Conservation (phyloP, 495 filamentous ascomycete genomes). For the Podospora sp. region DNA sequence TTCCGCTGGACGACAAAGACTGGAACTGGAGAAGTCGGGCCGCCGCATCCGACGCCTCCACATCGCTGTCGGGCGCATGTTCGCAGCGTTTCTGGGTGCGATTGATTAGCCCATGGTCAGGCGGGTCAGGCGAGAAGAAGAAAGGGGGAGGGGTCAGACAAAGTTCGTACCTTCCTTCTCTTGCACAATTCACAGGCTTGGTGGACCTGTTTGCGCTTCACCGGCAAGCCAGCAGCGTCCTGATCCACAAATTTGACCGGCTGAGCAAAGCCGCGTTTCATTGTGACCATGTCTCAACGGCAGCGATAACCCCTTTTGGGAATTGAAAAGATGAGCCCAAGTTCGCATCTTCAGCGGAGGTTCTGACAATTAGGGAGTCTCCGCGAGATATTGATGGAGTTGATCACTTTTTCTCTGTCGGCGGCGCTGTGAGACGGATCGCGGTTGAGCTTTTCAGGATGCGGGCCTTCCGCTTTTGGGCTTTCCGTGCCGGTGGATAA, state of each 20-base stretch:
- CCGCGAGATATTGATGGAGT: no score
- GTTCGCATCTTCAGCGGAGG: no score
- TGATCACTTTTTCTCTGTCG: no score
- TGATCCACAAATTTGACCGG: slow-evolving; percentile 50
- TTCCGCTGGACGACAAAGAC: slow-evolving; percentile 23
- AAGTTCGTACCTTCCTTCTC: slow-evolving; percentile 42
- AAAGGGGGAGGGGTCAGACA: background rate
- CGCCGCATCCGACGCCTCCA: slow-evolving; percentile 32
- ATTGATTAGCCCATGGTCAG: background rate
- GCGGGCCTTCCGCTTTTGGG: no score
- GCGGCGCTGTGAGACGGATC: no score
- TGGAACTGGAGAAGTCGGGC: slow-evolving; percentile 30
- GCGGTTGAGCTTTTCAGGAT: no score
- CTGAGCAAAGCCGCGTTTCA: background rate
- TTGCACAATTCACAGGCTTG: slow-evolving; percentile 51
- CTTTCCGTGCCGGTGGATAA: no score
- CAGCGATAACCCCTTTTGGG: background rate
- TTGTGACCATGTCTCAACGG: slow-evolving; percentile 3
- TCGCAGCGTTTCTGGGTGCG: slow-evolving; percentile 25
- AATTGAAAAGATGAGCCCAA: no score
- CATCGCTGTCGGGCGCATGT: slow-evolving; percentile 17
- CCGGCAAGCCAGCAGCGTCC: slow-evolving; percentile 45
- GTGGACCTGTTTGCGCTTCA: slow-evolving; percentile 52
- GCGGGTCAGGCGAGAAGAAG: background rate
- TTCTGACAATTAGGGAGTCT: no score